These are phyloP conservation scores for Fusarium sp. DNA, from an alignment of 2,329 filamentous ascomycete genomes.

Conservation along the genomic window DNA sequence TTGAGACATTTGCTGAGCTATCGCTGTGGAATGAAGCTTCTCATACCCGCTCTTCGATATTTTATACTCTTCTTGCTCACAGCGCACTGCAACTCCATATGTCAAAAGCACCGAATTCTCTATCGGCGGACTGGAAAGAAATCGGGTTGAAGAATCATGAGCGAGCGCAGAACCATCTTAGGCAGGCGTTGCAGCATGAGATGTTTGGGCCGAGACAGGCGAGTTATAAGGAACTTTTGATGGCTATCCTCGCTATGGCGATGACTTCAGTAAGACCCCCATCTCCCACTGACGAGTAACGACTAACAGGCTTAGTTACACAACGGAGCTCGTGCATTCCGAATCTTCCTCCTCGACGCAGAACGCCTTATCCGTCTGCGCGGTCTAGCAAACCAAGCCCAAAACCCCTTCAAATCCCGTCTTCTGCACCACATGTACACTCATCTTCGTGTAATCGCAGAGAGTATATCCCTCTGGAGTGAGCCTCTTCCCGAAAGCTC, in stretches of 20 bases:
- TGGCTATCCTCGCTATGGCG: constrained; percentile 52
- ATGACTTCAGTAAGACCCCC: constrained; percentile 34
- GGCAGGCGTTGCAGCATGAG: constrained; percentile 49
- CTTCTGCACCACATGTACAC: constrained; percentile 60
- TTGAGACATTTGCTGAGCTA: constrained; percentile 55
- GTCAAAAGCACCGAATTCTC: constrained; percentile 3
- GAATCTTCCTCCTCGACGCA: constrained; percentile 51
- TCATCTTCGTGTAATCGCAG: constrained; percentile 57
- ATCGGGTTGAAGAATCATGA: constrained; percentile 46
- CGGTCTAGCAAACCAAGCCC: constrained; percentile 47
- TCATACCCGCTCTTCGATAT: constrained; percentile 51
- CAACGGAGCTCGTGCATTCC: constrained; percentile 29
- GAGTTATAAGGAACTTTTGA: constrained; percentile 57
- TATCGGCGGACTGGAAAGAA: constrained; percentile 41
- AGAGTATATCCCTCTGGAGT: constrained; percentile 48
- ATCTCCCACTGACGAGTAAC: accelerated
- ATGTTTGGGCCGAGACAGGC: constrained; percentile 47
- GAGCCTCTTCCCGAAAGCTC: not conserved
- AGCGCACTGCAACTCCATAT: constrained; percentile 55
- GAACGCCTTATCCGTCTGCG: constrained; percentile 54
- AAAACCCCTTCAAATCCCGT: constrained; percentile 54
- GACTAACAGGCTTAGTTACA: constrained; percentile 15
- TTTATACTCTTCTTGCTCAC: constrained; percentile 54
- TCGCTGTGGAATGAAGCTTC: constrained; percentile 53
- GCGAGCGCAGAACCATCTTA: constrained; percentile 46